These are phyloP conservation scores for Eleusine coracana DNA, from an alignment of 176 grass and related monocot genomes.

Conservation along the genomic window DNA sequence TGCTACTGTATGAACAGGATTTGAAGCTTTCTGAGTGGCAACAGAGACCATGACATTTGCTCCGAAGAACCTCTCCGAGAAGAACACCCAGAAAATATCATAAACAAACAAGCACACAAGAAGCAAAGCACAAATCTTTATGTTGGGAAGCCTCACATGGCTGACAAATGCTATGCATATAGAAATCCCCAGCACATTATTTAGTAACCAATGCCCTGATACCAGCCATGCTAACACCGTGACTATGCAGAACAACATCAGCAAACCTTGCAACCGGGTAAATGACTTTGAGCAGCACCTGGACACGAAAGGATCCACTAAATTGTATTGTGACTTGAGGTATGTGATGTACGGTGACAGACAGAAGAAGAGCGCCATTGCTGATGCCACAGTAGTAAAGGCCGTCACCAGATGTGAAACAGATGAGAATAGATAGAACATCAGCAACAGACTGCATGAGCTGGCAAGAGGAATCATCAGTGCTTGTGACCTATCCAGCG, in stretches of 20 bases:
- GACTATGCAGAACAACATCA: constrained; percentile 63
- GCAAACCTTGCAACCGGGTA: constrained; percentile 66
- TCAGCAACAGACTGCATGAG: constrained; percentile 82
- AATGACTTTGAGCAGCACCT: constrained; percentile 90
- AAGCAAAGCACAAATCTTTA: constrained; percentile 89
- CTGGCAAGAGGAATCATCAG: constrained; percentile 88
- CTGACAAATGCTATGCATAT: constrained; percentile 97
- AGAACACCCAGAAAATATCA: constrained; percentile 99
- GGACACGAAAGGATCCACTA: constrained; percentile 68
- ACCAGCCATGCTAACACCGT: constrained; percentile 73
- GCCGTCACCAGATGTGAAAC: constrained; percentile 81
- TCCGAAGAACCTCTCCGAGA: constrained; percentile 94
- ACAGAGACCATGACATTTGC: constrained; percentile 99
- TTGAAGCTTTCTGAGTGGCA: constrained; percentile 97
- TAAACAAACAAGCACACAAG: constrained; percentile 91
- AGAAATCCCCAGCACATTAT: constrained; percentile 83
- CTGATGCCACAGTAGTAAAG: constrained; percentile 78
- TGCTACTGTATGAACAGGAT: constrained; percentile 89
- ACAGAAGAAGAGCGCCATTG: constrained; percentile 86
- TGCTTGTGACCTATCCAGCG: constrained; percentile 77
- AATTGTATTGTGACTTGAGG: constrained; percentile 51
- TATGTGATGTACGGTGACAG: constrained; percentile 64
- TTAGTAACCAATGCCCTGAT: constrained; percentile 92
- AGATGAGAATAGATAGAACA: constrained; percentile 98
- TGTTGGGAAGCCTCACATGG: constrained; percentile 95